phyloP scores from a whole-genome alignment of 305 asterid species.

The Vinca major region DNA sequence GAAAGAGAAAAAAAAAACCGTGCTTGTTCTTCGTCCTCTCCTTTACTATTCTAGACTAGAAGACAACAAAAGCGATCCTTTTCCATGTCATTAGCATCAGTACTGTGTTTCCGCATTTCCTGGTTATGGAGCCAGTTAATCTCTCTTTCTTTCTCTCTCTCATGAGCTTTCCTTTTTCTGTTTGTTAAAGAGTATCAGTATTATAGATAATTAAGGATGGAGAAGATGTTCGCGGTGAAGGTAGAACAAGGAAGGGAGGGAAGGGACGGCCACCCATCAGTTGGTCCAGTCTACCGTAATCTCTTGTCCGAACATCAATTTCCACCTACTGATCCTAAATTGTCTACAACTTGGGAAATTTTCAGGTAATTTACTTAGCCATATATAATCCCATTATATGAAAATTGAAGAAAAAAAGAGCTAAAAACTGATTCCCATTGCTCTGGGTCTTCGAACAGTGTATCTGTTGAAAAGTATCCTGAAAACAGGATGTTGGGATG shows the following conservation, averaged over 20 bases:
- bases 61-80: too few species aligned
- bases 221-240: conserved; percentile 49
- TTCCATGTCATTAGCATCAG: too few species aligned
- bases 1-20: too few species aligned
- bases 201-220: conserved; percentile 14
- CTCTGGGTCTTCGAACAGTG: conserved; percentile 29
- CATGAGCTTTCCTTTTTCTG: too few species aligned
- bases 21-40: too few species aligned
- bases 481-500: conserved; percentile 85
- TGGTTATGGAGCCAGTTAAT: too few species aligned
- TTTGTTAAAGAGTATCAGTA: too few species aligned
- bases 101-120: too few species aligned
- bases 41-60: too few species aligned
- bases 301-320: conserved; percentile 47
- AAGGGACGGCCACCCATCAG: conserved; percentile 49
- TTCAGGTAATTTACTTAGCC: conserved; percentile 37
- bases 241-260: conserved; percentile 72
- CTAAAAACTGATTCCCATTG: too few species aligned
- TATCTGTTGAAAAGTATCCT: conserved; percentile 55
- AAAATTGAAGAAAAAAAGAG: background rate
- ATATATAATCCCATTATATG: background rate
- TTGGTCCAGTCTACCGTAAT: conserved; percentile 80
- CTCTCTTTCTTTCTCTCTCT: too few species aligned
- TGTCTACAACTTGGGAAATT: conserved; percentile 65
- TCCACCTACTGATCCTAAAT: conserved; percentile 48